These are phyloP conservation scores for Verticillium tricorpus DNA, from an alignment of 2,329 filamentous ascomycete genomes.

Conservation along the genomic window DNA sequence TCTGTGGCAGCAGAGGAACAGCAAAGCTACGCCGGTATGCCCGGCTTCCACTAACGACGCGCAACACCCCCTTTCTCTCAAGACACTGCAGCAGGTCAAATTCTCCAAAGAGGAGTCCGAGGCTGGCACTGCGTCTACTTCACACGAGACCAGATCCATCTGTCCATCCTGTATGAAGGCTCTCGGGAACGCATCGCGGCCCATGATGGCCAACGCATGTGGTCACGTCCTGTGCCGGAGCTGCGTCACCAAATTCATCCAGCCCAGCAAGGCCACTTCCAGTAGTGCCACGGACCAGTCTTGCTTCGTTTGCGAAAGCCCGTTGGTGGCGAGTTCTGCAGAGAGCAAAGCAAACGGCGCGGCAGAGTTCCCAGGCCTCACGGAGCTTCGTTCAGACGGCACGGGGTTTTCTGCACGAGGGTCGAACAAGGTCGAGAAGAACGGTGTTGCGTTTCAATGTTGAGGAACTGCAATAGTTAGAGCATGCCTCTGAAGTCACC, in stretches of 20 bases:
- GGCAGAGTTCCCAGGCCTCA: slow-evolving; percentile 64
- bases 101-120: slow-evolving; percentile 67
- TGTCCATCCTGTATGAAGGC: slow-evolving; percentile 86
- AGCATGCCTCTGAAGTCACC: too few relatives aligned
- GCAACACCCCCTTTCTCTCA: slow-evolving; percentile 72
- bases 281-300: slow-evolving; percentile 31
- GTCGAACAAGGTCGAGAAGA: slow-evolving; percentile 73
- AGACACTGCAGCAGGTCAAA: slow-evolving; percentile 68
- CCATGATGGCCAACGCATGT: slow-evolving; percentile 79
- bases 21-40: slow-evolving; percentile 68
- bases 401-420: slow-evolving; percentile 92
- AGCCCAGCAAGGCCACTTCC: slow-evolving; percentile 37
- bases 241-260: slow-evolving; percentile 82
- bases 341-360: slow-evolving; percentile 30
- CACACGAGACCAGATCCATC: slow-evolving; percentile 28
- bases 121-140: slow-evolving; percentile 35
- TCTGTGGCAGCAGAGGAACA: slow-evolving; percentile 39
- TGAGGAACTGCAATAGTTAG: slow-evolving; percentile 24
- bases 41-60: slow-evolving; percentile 65
- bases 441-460: slow-evolving; percentile 78
- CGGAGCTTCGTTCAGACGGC: slow-evolving; percentile 78
- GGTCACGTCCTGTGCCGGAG: slow-evolving; percentile 87
- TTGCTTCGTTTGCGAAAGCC: slow-evolving; percentile 85
- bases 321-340: slow-evolving; percentile 44
- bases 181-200: slow-evolving; percentile 76